These are phyloP conservation scores for Cercospora nicotianae DNA, from an alignment of 2,329 filamentous ascomycete genomes.

Conservation along the genomic window DNA sequence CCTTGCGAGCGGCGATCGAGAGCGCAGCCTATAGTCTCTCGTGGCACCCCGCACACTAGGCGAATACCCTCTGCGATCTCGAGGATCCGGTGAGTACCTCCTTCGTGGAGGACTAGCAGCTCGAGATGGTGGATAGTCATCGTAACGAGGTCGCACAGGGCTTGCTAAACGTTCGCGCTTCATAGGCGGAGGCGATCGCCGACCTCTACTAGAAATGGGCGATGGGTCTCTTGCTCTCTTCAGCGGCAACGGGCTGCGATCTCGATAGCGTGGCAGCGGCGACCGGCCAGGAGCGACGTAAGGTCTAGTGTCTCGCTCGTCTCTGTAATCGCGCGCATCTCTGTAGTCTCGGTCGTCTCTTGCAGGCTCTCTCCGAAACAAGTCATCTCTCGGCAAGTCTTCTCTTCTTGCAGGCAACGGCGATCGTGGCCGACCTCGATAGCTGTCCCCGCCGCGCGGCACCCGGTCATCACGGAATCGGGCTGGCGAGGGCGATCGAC, in stretches of 20 bases:
- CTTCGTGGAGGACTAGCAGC: conserved; percentile 41
- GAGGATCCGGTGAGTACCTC: conserved; percentile 42
- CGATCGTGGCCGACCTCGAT: conserved; percentile 37
- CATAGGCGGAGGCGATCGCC: conserved; percentile 44
- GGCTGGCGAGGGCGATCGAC: conserved; percentile 37
- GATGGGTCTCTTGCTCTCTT: conserved; percentile 50
- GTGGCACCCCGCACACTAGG: conserved; percentile 31
- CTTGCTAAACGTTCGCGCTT: conserved; percentile 44
- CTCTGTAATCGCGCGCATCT: conserved; percentile 35
- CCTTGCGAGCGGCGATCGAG: conserved; percentile 56
- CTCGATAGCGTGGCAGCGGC: conserved; percentile 43
- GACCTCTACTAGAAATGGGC: conserved; percentile 48
- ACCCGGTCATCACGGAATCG: conserved; percentile 31
- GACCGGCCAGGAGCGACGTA: conserved; percentile 37
- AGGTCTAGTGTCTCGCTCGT: conserved; percentile 32
- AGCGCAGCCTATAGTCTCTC: conserved; percentile 50
- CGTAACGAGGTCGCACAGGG: conserved; percentile 47
- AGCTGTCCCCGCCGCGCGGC: conserved; percentile 38
- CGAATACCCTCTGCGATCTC: conserved; percentile 41
- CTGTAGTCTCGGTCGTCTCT: conserved; percentile 34
- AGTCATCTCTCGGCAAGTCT: conserved; percentile 39
- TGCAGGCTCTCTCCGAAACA: conserved; percentile 40
- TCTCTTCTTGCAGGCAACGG: conserved; percentile 36
- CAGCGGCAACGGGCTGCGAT: conserved; percentile 46
- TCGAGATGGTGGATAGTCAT: conserved; percentile 47